Conservation (phyloP, 768 basidiomycete species). For the Agaricus sinodeliciosus region DNA sequence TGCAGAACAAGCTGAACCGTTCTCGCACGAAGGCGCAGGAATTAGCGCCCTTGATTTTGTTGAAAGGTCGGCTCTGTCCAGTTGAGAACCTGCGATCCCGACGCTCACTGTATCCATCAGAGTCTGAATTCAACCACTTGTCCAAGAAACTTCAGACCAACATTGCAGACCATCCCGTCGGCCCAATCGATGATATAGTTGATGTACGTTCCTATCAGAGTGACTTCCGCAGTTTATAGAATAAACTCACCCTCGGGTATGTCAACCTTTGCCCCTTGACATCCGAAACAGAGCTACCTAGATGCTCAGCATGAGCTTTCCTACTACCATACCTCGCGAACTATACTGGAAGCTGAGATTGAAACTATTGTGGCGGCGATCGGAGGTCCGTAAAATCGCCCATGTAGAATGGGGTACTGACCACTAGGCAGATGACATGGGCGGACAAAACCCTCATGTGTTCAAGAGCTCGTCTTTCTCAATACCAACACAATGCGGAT, state of each 20-base stretch:
- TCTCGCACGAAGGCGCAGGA: constrained; percentile 60
- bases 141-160: constrained; percentile 40
- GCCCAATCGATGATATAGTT: constrained; percentile 49
- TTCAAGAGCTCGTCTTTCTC: constrained; percentile 87
- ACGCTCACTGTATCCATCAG: constrained; percentile 11
- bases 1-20: constrained; percentile 71
- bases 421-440: constrained; percentile 56
- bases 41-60: constrained; percentile 44
- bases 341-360: constrained; percentile 58
- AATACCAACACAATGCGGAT: constrained; percentile 75
- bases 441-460: constrained; percentile 60
- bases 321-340: constrained; percentile 47
- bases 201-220: constrained; percentile 35
- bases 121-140: constrained; percentile 45
- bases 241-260: background rate
- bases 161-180: constrained; percentile 40
- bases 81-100: background rate
- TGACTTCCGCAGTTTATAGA: background rate
- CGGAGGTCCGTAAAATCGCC: constrained; percentile 40
- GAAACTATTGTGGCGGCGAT: constrained; percentile 53
- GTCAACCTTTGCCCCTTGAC: background rate
- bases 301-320: constrained; percentile 57
- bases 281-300: constrained; percentile 45
- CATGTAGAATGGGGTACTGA: background rate
- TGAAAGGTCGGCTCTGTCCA: constrained; percentile 46